Evolutionary conservation across 129 eudicot species (phyloP).

Genomic region (Rutidosis leptorrhynchoides): DNA sequence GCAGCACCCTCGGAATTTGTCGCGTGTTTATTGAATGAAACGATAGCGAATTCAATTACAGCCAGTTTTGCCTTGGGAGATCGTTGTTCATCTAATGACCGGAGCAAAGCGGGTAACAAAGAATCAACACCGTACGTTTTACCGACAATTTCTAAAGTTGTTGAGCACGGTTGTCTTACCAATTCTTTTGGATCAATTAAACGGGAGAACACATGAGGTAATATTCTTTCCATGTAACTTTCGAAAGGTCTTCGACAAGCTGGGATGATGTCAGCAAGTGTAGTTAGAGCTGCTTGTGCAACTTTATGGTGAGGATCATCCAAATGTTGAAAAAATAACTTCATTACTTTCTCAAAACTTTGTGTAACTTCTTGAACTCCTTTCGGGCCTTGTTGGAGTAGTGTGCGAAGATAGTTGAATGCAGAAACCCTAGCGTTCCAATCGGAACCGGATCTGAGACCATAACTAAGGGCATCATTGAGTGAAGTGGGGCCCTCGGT

Average conservation of each 20-base stretch:
- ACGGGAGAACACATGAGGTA: slow-evolving; percentile 92
- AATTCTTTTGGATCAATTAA: slow-evolving; percentile 89
- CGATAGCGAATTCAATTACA: slow-evolving; percentile 78
- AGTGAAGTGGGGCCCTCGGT: slow-evolving; percentile 82
- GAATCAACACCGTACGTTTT: slow-evolving; percentile 90
- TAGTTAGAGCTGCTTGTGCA: slow-evolving; percentile 92
- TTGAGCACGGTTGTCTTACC: slow-evolving; percentile 78
- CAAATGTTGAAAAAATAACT: slow-evolving; percentile 83
- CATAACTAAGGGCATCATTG: slow-evolving; percentile 76
- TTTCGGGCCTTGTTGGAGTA: slow-evolving; percentile 74
- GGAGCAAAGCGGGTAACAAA: slow-evolving; percentile 83
- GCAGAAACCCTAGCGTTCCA: slow-evolving; percentile 98
- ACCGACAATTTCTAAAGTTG: slow-evolving; percentile 72
- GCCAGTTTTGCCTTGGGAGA: slow-evolving; percentile 96
- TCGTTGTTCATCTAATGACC: slow-evolving; percentile 92
- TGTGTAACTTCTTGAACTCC: slow-evolving; percentile 86
- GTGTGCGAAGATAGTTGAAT: slow-evolving; percentile 69
- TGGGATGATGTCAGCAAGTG: slow-evolving; percentile 91
- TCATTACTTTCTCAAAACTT: slow-evolving; percentile 97
- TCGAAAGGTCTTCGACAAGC: slow-evolving; percentile 89
- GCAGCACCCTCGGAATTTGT: slow-evolving; percentile 70
- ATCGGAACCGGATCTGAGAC: slow-evolving; percentile 76
- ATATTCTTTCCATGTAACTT: slow-evolving; percentile 88
- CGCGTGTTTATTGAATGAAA: slow-evolving; percentile 78
- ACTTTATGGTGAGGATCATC: slow-evolving; percentile 99